Evolutionary conservation across 106 monocot genomes (phyloP).

Genomic region (Dioscorea zingiberensis): DNA sequence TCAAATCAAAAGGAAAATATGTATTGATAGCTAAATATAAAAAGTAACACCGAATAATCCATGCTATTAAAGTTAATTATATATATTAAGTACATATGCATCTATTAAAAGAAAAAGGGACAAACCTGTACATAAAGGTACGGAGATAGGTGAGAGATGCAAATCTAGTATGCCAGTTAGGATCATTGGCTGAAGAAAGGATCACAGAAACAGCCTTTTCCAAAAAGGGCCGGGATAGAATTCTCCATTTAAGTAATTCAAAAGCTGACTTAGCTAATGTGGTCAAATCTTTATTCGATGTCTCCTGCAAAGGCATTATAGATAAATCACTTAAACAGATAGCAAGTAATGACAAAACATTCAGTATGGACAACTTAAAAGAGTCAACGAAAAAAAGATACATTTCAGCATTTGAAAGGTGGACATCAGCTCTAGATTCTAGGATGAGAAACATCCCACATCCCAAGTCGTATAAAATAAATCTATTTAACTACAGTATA

Average conservation of each 20-base stretch:
- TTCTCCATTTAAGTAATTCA: constrained; percentile 82
- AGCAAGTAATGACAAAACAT: not conserved
- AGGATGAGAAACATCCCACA: too few species aligned
- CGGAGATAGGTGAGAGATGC: constrained; percentile 68
- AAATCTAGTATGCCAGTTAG: constrained; percentile 89
- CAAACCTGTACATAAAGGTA: constrained; percentile 90
- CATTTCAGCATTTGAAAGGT: too few species aligned
- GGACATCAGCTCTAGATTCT: too few species aligned
- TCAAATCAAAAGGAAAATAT: too few species aligned
- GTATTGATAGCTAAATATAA: not conserved
- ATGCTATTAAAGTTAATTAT: not conserved
- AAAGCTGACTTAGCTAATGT: constrained; percentile 86
- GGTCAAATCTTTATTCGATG: constrained; percentile 88
- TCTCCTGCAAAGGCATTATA: constrained; percentile 56
- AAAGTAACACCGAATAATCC: not conserved
- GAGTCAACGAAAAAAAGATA: too few species aligned
- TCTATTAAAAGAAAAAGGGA: not conserved
- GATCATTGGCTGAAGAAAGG: constrained; percentile 63
- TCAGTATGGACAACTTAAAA: too few species aligned
- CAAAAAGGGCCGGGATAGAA: constrained; percentile 60
- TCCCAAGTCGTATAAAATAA: too few species aligned
- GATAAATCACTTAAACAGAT: not conserved
- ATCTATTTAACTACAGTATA: too few species aligned
- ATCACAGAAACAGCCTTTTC: constrained; percentile 61
- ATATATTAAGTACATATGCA: not conserved